Base-by-base conservation (phyloP, 495 filamentous ascomycete genomes). In the Aspergillus affinis region DNA sequence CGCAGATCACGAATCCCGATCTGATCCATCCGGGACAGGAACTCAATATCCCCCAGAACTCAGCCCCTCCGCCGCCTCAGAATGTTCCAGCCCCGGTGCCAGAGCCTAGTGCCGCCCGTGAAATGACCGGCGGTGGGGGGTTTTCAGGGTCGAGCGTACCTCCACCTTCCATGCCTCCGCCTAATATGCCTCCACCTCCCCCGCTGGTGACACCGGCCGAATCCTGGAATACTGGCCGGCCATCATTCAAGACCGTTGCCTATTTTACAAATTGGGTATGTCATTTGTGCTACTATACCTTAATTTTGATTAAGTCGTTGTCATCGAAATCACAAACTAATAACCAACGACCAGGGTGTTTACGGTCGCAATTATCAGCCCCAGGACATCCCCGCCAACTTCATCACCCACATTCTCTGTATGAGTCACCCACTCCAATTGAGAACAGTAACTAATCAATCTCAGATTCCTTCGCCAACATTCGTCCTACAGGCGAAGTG, bases 331-430 rank as follows among this genome's bases (percentile, higher is more conserved):
- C 23, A 26, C 21, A 13, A 23, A 15, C 29, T 51, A 62, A 61
- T 26, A 36, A 52, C 51, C 17, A 19, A 15, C 10, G 19, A 36
- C 17, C 75, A 89, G 89, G 87, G 82, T 48, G 89, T 92, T 57
- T 92, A 92, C 63, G 87, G 76, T 52, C 80, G 90, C 52, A 82
- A 91, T 61, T 89, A 89, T 70, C 78, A 83, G 18, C 89, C 90
- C 0, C 87, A 92, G 57, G 82, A 92, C 65, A 79, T 96, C 6
- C 88, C 90, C 3, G 84, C 82, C 4, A 81, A 88, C 26, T 84
- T 88, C 46, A 78, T 96, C n/a, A 96, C 92, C 0, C 92, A 96
- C 68, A 78, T 95, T 9, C 79, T 94, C 30, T 96, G 36, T 41
- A 41, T 8, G 36, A 1, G 4, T 2, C 1, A 15, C 13, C 36